Conservation (phyloP, 306 rosid species). For the Trifolium dubium region DNA sequence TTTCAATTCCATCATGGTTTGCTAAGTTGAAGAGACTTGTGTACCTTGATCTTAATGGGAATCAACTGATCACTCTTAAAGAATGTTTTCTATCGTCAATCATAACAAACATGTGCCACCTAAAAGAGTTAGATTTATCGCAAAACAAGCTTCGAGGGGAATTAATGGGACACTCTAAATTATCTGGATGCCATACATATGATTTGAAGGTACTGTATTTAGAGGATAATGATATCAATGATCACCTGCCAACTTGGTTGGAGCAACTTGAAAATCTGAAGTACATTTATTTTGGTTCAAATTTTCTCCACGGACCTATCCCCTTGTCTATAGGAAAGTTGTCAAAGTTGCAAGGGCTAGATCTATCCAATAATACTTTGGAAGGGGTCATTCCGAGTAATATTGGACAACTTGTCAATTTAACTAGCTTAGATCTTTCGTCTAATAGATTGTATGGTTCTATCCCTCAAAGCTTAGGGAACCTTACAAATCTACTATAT, state of each 20-base stretch:
- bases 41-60: fast-evolving
- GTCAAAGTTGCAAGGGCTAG: fast-evolving
- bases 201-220: slow-evolving; percentile 1
- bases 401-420: slow-evolving; percentile 1
- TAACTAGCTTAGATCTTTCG: background rate
- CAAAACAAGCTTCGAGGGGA: background rate
- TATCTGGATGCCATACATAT: slow-evolving; percentile 19
- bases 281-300: background rate
- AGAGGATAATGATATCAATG: background rate
- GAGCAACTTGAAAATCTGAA: slow-evolving; percentile 17
- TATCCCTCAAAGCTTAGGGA: background rate
- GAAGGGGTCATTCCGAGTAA: background rate
- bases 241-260: slow-evolving; percentile 9
- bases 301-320: background rate
- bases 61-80: background rate
- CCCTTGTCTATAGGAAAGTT: background rate
- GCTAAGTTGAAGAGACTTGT: background rate
- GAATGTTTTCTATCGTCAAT: slow-evolving; percentile 1
- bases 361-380: slow-evolving; percentile 6
- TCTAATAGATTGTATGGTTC: background rate
- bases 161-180: background rate
- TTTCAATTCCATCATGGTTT: slow-evolving; percentile 19
- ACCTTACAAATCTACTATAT: background rate
- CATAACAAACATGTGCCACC: background rate
- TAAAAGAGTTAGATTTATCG: background rate